phyloP scores from a whole-genome alignment of 192 early-diverging fungal genomes.

The Rhizophagus sp. region DNA sequence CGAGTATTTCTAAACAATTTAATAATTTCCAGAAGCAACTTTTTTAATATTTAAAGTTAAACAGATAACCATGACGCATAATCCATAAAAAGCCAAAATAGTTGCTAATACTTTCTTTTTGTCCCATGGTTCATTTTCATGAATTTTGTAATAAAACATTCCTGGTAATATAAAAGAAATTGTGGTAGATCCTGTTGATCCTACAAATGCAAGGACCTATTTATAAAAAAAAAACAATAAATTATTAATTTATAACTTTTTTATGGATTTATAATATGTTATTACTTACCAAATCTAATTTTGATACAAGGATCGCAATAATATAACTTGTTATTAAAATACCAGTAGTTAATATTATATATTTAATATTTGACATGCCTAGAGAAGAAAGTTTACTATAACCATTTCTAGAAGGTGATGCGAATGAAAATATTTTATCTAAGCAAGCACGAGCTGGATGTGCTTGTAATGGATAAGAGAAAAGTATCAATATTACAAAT shows the following conservation, averaged over 20 bases:
- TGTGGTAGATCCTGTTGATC: slow-evolving; percentile 93
- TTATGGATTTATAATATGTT: background rate
- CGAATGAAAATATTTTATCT: slow-evolving; percentile 75
- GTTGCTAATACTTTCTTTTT: slow-evolving; percentile 65
- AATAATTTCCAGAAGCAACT: background rate
- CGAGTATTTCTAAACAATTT: background rate
- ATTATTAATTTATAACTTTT: background rate
- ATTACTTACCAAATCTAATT: slow-evolving; percentile 70
- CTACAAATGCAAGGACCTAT: slow-evolving; percentile 85
- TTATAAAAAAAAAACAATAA: background rate
- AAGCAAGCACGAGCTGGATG: slow-evolving; percentile 88
- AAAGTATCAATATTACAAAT: slow-evolving; percentile 84
- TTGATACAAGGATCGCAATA: slow-evolving; percentile 73
- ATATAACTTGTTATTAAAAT: slow-evolving; percentile 72
- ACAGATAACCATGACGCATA: slow-evolving; percentile 79
- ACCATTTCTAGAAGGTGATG: background rate
- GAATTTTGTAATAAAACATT: slow-evolving; percentile 87
- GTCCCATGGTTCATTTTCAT: slow-evolving; percentile 62
- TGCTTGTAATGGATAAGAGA: slow-evolving; percentile 92
- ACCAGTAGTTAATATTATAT: slow-evolving; percentile 62
- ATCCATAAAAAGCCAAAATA: slow-evolving; percentile 65
- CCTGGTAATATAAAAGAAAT: slow-evolving; percentile 97
- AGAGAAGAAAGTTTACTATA: slow-evolving; percentile 17
- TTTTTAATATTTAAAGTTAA: slow-evolving; percentile 65
- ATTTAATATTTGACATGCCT: slow-evolving; percentile 54